Base-by-base conservation (phyloP, 1,284 basidiomycete genomes). In the Ustilago trichophora region DNA sequence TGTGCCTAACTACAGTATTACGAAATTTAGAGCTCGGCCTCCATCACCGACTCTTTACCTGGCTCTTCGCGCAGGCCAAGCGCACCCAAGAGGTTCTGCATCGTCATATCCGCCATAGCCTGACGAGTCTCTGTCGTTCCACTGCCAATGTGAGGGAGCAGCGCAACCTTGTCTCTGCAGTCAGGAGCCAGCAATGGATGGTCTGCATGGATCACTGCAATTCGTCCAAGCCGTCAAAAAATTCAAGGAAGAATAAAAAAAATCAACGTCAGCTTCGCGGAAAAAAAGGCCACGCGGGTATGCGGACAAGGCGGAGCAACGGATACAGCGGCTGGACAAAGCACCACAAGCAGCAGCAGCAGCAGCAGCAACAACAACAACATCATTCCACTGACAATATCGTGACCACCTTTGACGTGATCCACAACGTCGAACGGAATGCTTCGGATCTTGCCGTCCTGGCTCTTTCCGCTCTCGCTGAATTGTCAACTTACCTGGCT, bases 61-160 rank as follows among this genome's bases (percentile, higher is more conserved):
- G 22, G 9, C 37, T 70, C 70, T 4, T 48, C 34, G 2, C 59
- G 46, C 43, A 76, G 34, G 0, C 60, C 70, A 6, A 78, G 42
- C 2, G 58, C 76, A 13, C 67, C 76, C 10, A 78, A 66, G 22
- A 63, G 40, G 22, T 78, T 78, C 44, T 65, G 52, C 29, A 63
- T 68, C n/a, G 66, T 62, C 38, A 63, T 51, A 21, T 71, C 54
- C 0, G 89, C 91, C 93, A 96, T 96, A 3, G 85, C 89, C 34
- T 86, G 81, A 50, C 94, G 85, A 10, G 93, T 91, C 83, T 96
- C 91, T 15, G 87, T 85, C 21, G 93, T 94, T 3, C 91, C 93
- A 62, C 90, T 92, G 19, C 88, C 95, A 50, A 98, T 89, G 77
- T 98, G 94, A 0, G 95, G 94, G 26, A 98, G 75, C 13, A 94